These are phyloP conservation scores for Colletotrichum australisinense DNA, from an alignment of 2,329 filamentous ascomycete species.

Conservation along the genomic window DNA sequence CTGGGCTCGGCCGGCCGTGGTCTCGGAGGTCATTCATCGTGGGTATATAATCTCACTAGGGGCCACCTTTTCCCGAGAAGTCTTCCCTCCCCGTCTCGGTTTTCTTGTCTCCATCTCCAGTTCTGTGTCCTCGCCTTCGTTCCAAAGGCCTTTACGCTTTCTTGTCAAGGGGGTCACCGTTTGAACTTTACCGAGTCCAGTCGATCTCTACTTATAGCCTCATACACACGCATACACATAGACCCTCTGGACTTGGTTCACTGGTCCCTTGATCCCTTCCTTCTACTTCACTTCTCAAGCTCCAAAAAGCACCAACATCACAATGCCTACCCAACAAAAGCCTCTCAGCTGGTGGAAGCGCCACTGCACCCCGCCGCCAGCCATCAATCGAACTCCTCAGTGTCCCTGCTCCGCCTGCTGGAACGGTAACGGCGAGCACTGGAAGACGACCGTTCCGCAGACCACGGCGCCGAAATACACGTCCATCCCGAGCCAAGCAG, in stretches of 20 bases:
- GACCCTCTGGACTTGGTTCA: conserved; percentile 11
- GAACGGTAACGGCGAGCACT: conserved; percentile 34
- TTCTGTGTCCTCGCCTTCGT: conserved; percentile 18
- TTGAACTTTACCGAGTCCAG: conserved; percentile 18
- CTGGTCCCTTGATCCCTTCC: conserved; percentile 12
- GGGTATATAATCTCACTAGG: conserved; percentile 28
- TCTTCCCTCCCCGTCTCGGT: background rate
- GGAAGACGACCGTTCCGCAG: conserved; percentile 26
- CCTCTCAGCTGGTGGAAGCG: conserved; percentile 52
- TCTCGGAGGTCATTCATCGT: conserved; percentile 6
- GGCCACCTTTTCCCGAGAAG: conserved; percentile 3
- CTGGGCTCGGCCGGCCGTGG: conserved; percentile 23
- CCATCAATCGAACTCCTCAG: conserved; percentile 45
- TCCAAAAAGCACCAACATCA: background rate
- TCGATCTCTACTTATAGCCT: conserved; percentile 23
- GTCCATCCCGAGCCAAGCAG: background rate
- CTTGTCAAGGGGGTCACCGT: background rate
- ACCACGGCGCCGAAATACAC: background rate
- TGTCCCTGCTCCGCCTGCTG: conserved; percentile 52
- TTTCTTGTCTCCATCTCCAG: conserved; percentile 8
- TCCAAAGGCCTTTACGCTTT: conserved; percentile 1
- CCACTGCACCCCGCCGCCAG: conserved; percentile 53
- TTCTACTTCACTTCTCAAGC: background rate
- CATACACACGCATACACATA: background rate
- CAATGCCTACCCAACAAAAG: conserved; percentile 34